These are phyloP conservation scores for Ascochyta lentis DNA, from an alignment of 2,329 filamentous ascomycete species.

Conservation along the genomic window DNA sequence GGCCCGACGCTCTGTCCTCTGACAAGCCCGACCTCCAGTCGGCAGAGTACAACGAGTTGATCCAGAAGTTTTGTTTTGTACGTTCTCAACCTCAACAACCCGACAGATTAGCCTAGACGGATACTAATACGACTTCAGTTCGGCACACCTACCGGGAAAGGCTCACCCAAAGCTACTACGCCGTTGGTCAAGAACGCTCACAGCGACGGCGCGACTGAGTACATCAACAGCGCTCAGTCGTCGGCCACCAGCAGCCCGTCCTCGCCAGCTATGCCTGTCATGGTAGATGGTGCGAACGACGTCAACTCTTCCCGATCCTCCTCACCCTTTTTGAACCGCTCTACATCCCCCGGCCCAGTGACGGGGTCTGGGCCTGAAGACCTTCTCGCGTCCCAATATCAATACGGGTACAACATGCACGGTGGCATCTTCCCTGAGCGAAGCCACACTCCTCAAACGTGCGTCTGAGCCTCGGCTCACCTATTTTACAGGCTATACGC, in stretches of 20 bases:
- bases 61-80: constrained; percentile 99
- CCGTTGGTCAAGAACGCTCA: constrained; percentile 31
- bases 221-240: constrained; percentile 37
- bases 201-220: constrained; percentile 42
- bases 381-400: constrained; percentile 50
- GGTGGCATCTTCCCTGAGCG: constrained; percentile 54
- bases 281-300: constrained; percentile 52
- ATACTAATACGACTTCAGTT: constrained; percentile 56
- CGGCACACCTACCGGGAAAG: constrained; percentile 55
- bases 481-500: constrained; percentile 17
- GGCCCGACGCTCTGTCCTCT: constrained; percentile 62
- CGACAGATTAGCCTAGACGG: constrained; percentile 44
- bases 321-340: constrained; percentile 48
- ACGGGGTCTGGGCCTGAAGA: constrained; percentile 51
- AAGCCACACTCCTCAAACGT: constrained; percentile 54
- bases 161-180: constrained; percentile 43
- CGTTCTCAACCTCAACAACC: constrained; percentile 63
- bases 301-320: constrained; percentile 32
- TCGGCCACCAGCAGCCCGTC: constrained; percentile 48
- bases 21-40: constrained; percentile 78
- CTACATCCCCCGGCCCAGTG: constrained; percentile 52
- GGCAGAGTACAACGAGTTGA: constrained; percentile 91
- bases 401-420: constrained; percentile 51
- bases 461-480: constrained; percentile 35
- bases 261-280: constrained; percentile 40